Evolutionary conservation across 805 yeast species (phyloP), one percentile per base, ranked within the genome.

Genomic region (Sugiyamaella americana): DNA sequence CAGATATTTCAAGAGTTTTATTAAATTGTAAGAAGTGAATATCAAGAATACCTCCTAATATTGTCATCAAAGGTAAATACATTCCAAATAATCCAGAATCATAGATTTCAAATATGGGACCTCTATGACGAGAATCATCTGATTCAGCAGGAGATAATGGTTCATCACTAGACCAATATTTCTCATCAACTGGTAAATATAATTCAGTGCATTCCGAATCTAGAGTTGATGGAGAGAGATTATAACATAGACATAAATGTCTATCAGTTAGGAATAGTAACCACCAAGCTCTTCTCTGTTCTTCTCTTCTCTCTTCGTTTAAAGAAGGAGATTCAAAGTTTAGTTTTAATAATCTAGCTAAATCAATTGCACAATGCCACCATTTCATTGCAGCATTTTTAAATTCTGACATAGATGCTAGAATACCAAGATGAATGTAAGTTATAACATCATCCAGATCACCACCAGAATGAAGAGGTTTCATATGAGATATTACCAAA

Each of bases 221-320:
- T 4, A 56, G 44, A 4, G 65, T 55, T 4, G 58, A 37, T 3
- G 58, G 47, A 1, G 61, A 59, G 2, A 60, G 46, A 45, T 67
- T 67, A 51, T 66, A 67, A 46, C 68, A 63, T 23, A 68, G 54
- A 0, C 63, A 62, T 6, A 66, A 58, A 44, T 67, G 60, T 39
- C 70, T 54, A 47, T 68, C 73, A 16, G 67, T 49, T 6, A 64
- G 49, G 47, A 62, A 68, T 1, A 69, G 51, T 6, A 65, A 57
- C 71, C 72, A 67, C 71, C 71, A 69, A 2, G 61, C 57, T 26
- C 73, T 56, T 29, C 70, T 55, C 42, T 61, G 54, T 46, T 69
- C 73, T 46, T 69, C 73, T 30, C 60, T 53, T 2, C 38, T 19
- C 36, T 64, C 69, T 61, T 34, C 49, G 5, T 50, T 50, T 50